A percentile compares a stretch with the other conserved stretches of the same genome.
These are phyloP conservation scores for Pichia sp. DNA, from an alignment of 1,139 yeast species.

Conservation along the genomic window DNA sequence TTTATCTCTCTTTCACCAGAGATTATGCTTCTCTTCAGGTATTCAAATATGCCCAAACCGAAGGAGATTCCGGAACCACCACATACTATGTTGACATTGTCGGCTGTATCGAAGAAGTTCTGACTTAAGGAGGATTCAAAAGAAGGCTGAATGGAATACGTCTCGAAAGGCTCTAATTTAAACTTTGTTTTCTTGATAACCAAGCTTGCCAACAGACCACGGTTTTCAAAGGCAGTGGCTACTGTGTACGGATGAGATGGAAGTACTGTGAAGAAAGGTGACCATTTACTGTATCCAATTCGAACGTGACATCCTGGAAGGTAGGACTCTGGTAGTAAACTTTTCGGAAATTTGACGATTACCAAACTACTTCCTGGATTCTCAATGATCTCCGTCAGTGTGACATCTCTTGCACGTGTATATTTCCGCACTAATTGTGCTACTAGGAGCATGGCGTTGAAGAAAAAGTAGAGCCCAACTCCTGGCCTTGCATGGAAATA, in stretches of 20 bases:
- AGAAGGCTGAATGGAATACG: slow-evolving; percentile 37
- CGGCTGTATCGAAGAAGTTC: slow-evolving; percentile 40
- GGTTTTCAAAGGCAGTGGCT: slow-evolving; percentile 59
- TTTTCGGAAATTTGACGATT: slow-evolving; percentile 27
- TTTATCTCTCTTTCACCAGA: slow-evolving; percentile 24
- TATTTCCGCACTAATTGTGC: slow-evolving; percentile 39
- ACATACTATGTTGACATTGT: slow-evolving; percentile 55
- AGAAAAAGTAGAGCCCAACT: slow-evolving; percentile 44
- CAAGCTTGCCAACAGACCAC: slow-evolving; percentile 28
- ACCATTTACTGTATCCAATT: slow-evolving; percentile 37
- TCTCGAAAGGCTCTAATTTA: slow-evolving; percentile 33
- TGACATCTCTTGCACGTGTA: slow-evolving; percentile 35
- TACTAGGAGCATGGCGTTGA: slow-evolving; percentile 44
- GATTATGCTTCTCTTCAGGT: slow-evolving; percentile 31
- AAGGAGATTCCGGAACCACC: slow-evolving; percentile 88
- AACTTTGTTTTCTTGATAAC: slow-evolving; percentile 34
- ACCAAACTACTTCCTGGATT: slow-evolving; percentile 24
- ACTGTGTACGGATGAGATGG: slow-evolving; percentile 85
- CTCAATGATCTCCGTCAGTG: slow-evolving; percentile 38
- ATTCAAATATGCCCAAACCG: slow-evolving; percentile 56
- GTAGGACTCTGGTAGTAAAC: slow-evolving; percentile 21
- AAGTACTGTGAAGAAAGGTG: slow-evolving; percentile 39
- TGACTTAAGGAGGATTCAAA: slow-evolving; percentile 35
- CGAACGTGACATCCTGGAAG: slow-evolving; percentile 56
- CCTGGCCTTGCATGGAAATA: slow-evolving; percentile 77